Evolutionary conservation across 1,284 basidiomycete genomes (phyloP).

Genomic region (Tausonia pullulans): DNA sequence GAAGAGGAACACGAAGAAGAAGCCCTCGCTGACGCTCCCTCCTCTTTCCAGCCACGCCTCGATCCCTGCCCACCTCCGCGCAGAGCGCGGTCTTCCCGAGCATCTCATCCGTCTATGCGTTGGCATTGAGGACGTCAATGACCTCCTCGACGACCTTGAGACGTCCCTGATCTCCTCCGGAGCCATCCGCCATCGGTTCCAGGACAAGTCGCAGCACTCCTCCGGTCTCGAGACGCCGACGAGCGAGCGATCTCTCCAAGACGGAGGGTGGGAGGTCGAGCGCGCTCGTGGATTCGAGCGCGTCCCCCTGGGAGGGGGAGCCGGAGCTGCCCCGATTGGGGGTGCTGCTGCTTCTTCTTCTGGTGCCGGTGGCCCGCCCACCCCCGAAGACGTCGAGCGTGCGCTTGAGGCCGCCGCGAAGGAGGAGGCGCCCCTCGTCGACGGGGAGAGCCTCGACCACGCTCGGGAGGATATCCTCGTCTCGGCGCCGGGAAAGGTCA

Average conservation of each 20-base stretch:
- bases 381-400: not conserved
- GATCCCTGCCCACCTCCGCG: conserved; percentile 85
- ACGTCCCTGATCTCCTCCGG: conserved; percentile 83
- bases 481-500: conserved; percentile 94
- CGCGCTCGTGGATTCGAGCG: conserved; percentile 31
- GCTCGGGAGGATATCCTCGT: conserved; percentile 50
- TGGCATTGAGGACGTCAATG: conserved; percentile 90
- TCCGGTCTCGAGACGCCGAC: not conserved
- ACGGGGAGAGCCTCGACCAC: conserved; percentile 17
- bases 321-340: not conserved
- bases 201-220: not conserved
- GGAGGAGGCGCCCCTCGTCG: conserved; percentile 22
- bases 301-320: not conserved
- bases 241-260: conserved; percentile 8
- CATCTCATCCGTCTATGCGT: conserved; percentile 96
- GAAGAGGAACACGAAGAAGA: not conserved
- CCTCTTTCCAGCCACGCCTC: conserved; percentile 68
- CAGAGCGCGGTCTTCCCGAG: conserved; percentile 88
- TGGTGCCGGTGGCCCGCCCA: not conserved
- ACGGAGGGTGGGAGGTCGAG: conserved; percentile 26
- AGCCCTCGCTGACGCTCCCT: not conserved
- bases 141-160: conserved; percentile 91
- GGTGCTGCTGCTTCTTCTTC: not conserved
- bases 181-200: conserved; percentile 45
- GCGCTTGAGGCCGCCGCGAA: not conserved